These are phyloP conservation scores for Simmondsia chinensis DNA, from an alignment of 148 eudicot genomes.

Conservation along the genomic window DNA sequence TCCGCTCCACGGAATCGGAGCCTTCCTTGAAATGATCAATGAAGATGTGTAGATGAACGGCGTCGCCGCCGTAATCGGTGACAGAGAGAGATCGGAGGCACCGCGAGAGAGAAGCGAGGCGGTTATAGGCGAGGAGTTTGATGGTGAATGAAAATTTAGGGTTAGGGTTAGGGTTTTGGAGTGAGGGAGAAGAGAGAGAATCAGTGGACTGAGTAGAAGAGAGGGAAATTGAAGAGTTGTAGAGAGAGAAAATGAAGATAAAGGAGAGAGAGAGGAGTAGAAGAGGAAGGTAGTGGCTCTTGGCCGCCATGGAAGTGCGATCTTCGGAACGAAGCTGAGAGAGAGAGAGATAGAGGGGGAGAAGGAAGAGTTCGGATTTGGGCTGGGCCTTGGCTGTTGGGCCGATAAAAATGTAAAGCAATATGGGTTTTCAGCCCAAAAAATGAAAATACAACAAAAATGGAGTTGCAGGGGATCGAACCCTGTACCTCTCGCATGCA, in stretches of 20 bases:
- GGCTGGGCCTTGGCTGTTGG: too few relatives aligned
- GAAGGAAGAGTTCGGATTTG: slow-evolving; percentile 10
- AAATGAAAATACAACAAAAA: too few relatives aligned
- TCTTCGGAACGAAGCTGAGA: slow-evolving; percentile 10
- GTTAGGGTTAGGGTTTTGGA: slow-evolving; percentile 8
- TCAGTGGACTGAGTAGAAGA: slow-evolving; percentile 5
- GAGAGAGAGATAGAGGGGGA: slow-evolving; percentile 18
- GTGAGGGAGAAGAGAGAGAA: slow-evolving; percentile 2
- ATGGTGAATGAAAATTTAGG: slow-evolving; percentile 49
- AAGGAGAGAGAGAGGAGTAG: slow-evolving; percentile 19
- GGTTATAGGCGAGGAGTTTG: slow-evolving; percentile 76
- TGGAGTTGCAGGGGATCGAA: slow-evolving; percentile 26
- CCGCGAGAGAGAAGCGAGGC: slow-evolving; percentile 71
- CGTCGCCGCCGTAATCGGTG: slow-evolving; percentile 45
- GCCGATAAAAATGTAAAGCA: too few relatives aligned
- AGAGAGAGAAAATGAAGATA: slow-evolving; percentile 7
- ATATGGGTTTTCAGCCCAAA: too few relatives aligned
- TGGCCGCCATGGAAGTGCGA: slow-evolving; percentile 7
- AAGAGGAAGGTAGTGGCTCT: slow-evolving; percentile 18
- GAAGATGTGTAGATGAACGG: slow-evolving; percentile 62
- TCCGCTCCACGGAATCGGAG: slow-evolving; percentile 26
- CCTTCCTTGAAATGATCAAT: slow-evolving; percentile 47
- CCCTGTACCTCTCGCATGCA: slow-evolving; percentile 29
- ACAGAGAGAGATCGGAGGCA: slow-evolving; percentile 66
- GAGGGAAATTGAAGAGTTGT: slow-evolving; percentile 3